Percentiles rank a stretch among this genome's conserved stretches.
These are phyloP conservation scores for Cercospora sesami DNA, from an alignment of 2,329 filamentous ascomycete genomes.

Conservation along the genomic window DNA sequence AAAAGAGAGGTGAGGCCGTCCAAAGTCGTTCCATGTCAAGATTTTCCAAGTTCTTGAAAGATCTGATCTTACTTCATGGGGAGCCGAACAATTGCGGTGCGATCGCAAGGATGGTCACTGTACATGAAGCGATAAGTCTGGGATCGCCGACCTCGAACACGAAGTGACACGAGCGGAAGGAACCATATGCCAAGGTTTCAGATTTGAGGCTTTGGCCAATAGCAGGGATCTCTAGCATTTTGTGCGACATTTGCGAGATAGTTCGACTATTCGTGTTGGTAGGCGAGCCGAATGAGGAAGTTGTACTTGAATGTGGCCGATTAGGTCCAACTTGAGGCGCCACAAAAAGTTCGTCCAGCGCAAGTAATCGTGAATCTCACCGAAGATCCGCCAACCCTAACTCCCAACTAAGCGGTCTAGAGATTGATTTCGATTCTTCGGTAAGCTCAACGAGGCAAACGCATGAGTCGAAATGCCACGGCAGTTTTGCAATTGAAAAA, in stretches of 20 bases:
- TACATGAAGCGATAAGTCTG: background rate
- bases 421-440: background rate
- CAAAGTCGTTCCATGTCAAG: background rate
- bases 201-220: background rate
- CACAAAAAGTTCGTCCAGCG: background rate
- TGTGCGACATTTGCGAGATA: background rate
- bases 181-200: slow-evolving; percentile 2
- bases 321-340: background rate
- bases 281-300: background rate
- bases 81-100: background rate
- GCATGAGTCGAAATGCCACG: background rate
- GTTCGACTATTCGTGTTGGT: background rate
- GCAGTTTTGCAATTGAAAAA: background rate
- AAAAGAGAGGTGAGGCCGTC: background rate
- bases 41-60: background rate
- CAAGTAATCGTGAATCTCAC: background rate
- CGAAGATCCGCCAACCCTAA: background rate
- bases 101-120: background rate
- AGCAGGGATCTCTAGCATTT: background rate
- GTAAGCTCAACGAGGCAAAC: background rate
- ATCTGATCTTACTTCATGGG: background rate
- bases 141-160: background rate
- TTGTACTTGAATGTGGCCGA: background rate
- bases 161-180: background rate
- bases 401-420: background rate